A percentile compares a stretch with the other conserved stretches of the same genome.
Evolutionary conservation across 192 early-diverging fungal genomes (phyloP).

Genomic region (Phlyctochytrium arcticum): DNA sequence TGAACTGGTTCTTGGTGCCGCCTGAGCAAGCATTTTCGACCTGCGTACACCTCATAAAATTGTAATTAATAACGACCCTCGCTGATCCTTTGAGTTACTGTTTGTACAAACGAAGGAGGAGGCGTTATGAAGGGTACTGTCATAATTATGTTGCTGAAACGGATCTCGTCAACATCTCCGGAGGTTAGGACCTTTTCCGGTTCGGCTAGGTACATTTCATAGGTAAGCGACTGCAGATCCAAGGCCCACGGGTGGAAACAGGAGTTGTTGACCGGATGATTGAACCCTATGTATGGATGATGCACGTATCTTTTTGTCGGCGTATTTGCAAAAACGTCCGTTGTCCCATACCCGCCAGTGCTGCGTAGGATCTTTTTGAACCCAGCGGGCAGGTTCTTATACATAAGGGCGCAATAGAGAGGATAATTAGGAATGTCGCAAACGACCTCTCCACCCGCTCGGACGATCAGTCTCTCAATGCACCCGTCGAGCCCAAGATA

Average conservation of each 20-base stretch:
- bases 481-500: background rate
- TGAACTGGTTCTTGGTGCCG: background rate
- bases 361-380: background rate
- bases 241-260: slow-evolving; percentile 5
- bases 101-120: background rate
- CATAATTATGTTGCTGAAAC: slow-evolving; percentile 2
- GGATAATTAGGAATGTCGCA: background rate
- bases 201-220: slow-evolving; percentile 1
- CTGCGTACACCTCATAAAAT: background rate
- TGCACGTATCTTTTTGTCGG: background rate
- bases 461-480: background rate
- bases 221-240: slow-evolving; percentile 1
- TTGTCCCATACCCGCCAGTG: background rate
- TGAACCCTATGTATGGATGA: slow-evolving; percentile 8
- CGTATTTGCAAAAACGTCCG: background rate
- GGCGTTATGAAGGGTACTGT: slow-evolving; percentile 4
- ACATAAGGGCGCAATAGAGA: background rate
- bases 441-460: background rate
- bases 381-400: background rate
- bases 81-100: background rate
- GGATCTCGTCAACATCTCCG: background rate
- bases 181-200: background rate
- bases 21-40: background rate
- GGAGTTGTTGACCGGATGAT: background rate
- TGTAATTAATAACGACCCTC: slow-evolving; percentile 9